phyloP scores from a whole-genome alignment of 176 grass and related monocot genomes.

The Rhynchospora tenuis region DNA sequence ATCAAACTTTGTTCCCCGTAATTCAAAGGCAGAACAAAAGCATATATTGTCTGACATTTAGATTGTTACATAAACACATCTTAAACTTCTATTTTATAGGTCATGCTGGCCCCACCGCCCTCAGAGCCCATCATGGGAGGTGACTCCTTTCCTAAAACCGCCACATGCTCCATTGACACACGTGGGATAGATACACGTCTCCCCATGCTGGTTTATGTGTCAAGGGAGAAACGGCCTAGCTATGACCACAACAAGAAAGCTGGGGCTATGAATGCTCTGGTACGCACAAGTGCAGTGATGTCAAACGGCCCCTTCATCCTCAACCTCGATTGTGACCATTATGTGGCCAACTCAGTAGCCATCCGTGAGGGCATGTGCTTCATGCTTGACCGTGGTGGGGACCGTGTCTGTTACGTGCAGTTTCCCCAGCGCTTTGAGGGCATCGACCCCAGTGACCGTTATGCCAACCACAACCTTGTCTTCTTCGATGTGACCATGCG shows the following conservation, averaged over 20 bases:
- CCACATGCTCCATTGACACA: slow-evolving; percentile 46
- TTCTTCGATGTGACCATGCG: slow-evolving; percentile 94
- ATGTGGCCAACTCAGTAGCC: slow-evolving; percentile 70
- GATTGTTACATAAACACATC: not conserved
- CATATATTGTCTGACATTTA: not conserved
- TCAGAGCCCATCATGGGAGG: slow-evolving; percentile 65
- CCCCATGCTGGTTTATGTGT: slow-evolving; percentile 91
- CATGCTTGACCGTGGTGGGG: slow-evolving; percentile 94
- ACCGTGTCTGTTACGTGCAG: slow-evolving; percentile 85
- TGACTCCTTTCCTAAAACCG: slow-evolving; percentile 23
- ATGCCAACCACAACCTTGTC: slow-evolving; percentile 93
- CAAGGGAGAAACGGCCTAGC: slow-evolving; percentile 68
- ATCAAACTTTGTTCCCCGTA: not conserved
- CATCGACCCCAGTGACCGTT: slow-evolving; percentile 77
- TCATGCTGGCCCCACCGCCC: slow-evolving; percentile 70
- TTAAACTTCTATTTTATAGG: slow-evolving; percentile 28
- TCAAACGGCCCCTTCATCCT: slow-evolving; percentile 93
- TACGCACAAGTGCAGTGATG: slow-evolving; percentile 85
- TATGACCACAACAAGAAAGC: slow-evolving; percentile 99
- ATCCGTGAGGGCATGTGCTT: slow-evolving; percentile 93
- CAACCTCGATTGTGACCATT: slow-evolving; percentile 96
- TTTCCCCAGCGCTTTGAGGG: slow-evolving; percentile 97
- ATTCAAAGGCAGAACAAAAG: not conserved
- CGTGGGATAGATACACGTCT: slow-evolving; percentile 70
- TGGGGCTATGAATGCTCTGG: slow-evolving; percentile 81